phyloP scores from a whole-genome alignment of 768 basidiomycete genomes.

The Austroboletus eburneus region DNA sequence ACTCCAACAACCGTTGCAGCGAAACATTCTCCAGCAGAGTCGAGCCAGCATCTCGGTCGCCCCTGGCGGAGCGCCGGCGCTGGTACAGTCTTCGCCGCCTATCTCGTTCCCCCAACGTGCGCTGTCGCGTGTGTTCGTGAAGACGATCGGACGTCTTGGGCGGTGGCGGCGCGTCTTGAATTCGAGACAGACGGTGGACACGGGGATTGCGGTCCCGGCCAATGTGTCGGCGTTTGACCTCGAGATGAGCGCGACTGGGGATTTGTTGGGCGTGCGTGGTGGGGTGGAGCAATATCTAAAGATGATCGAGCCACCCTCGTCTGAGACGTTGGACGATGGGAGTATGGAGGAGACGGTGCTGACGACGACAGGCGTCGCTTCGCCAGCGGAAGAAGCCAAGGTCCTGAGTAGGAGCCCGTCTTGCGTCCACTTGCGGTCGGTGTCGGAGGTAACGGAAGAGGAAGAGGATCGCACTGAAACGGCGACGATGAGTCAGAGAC shows the following conservation, averaged over 20 bases:
- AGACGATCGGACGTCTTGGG: constrained; percentile 79
- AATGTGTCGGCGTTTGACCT: constrained; percentile 71
- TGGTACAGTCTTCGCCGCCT: constrained; percentile 34
- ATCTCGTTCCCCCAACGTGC: constrained; percentile 54
- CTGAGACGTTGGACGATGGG: constrained; percentile 13
- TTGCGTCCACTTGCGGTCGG: constrained; percentile 25
- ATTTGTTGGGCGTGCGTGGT: constrained; percentile 56
- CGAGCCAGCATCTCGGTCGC: constrained; percentile 32
- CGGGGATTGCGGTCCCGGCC: constrained; percentile 33
- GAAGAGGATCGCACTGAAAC: constrained; percentile 23
- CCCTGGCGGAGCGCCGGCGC: constrained; percentile 12
- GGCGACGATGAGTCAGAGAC: constrained; percentile 11
- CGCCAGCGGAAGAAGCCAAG: constrained; percentile 6
- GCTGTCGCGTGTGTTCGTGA: constrained; percentile 72
- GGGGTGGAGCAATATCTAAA: constrained; percentile 66
- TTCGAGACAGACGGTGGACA: constrained; percentile 34
- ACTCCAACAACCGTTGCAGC: constrained; percentile 58
- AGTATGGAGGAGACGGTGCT: constrained; percentile 1
- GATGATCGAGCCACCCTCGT: constrained; percentile 42
- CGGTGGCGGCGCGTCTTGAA: constrained; percentile 79
- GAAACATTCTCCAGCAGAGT: constrained; percentile 46
- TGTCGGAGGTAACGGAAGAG: constrained; percentile 31
- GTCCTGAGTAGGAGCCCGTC: constrained; percentile 1
- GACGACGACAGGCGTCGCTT: neutral
- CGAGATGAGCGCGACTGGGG: constrained; percentile 55